phyloP scores from a whole-genome alignment of 805 yeast genomes.

The Candida insectalens region DNA sequence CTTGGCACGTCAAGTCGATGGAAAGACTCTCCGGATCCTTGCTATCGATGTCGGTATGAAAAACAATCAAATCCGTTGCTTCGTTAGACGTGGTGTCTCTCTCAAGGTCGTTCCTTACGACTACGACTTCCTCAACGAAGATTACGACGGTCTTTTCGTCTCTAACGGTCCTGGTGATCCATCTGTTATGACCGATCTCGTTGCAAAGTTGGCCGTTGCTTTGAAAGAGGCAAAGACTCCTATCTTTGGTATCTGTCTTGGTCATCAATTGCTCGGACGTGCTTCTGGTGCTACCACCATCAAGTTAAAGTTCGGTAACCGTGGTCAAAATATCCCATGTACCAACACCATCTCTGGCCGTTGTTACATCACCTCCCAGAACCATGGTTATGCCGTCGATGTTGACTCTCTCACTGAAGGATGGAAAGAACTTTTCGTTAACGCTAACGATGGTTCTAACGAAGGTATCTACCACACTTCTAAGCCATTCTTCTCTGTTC shows the following conservation, averaged over 20 bases:
- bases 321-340: conserved; percentile 98
- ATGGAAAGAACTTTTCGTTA: conserved; percentile 92
- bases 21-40: conserved; percentile 70
- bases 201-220: conserved; percentile 46
- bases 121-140: conserved; percentile 70
- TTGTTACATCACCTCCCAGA: conserved; percentile 97
- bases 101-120: conserved; percentile 94
- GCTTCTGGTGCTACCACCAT: conserved; percentile 91
- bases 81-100: conserved; percentile 93
- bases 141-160: conserved; percentile 89
- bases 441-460: conserved; percentile 94
- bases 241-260: conserved; percentile 94
- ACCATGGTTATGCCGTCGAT: conserved; percentile 98
- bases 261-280: conserved; percentile 93
- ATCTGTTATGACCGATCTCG: conserved; percentile 64
- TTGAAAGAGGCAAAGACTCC: conserved; percentile 69
- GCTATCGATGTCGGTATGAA: conserved; percentile 98
- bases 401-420: conserved; percentile 58
- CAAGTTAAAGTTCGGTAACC: conserved; percentile 94
- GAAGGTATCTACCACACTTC: conserved; percentile 93
- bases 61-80: conserved; percentile 95
- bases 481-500: conserved; percentile 92
- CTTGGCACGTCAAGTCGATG: conserved; percentile 40
- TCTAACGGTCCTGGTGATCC: conserved; percentile 99
- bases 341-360: conserved; percentile 74